Percentiles rank a stretch among this genome's conserved stretches.
These are phyloP conservation scores for Colletotrichum orchidophilum DNA, from an alignment of 2,329 filamentous ascomycete genomes.

Conservation along the genomic window DNA sequence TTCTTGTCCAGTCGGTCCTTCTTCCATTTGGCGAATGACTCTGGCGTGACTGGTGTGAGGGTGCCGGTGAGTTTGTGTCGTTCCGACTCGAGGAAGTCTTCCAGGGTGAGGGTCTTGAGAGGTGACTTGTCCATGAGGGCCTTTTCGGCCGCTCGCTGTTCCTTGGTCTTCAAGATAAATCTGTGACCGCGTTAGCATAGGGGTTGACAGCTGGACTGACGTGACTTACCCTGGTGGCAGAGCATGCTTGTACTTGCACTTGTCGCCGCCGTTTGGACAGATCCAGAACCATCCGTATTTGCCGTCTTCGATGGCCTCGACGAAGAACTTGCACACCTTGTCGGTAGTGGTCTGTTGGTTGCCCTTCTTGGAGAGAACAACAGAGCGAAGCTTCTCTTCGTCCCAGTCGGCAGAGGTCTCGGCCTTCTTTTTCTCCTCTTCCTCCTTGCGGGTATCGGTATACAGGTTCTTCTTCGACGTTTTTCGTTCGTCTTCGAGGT, in stretches of 20 bases:
- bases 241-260: conserved; percentile 98
- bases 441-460: conserved; percentile 79
- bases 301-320: conserved; percentile 95
- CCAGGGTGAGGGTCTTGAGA: conserved; percentile 90
- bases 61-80: conserved; percentile 92
- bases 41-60: conserved; percentile 91
- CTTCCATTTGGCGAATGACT: conserved; percentile 97
- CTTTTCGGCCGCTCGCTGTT: conserved; percentile 95
- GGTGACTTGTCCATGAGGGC: conserved; percentile 96
- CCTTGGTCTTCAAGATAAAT: conserved; percentile 97
- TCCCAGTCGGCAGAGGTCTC: conserved; percentile 98
- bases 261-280: conserved; percentile 94
- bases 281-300: conserved; percentile 99
- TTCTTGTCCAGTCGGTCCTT: conserved; percentile 94
- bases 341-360: conserved; percentile 96
- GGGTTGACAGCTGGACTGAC: neutral
- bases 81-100: conserved; percentile 97
- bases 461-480: conserved; percentile 93
- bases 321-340: conserved; percentile 99
- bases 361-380: conserved; percentile 95
- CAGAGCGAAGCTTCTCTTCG: conserved; percentile 90
- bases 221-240: conserved; percentile 86
- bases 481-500: conserved; percentile 88
- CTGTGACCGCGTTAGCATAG: conserved; percentile 53
- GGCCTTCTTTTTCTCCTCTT: conserved; percentile 82